Conservation (phyloP, 495 filamentous ascomycete species). For the Jackrogersella minutella region DNA sequence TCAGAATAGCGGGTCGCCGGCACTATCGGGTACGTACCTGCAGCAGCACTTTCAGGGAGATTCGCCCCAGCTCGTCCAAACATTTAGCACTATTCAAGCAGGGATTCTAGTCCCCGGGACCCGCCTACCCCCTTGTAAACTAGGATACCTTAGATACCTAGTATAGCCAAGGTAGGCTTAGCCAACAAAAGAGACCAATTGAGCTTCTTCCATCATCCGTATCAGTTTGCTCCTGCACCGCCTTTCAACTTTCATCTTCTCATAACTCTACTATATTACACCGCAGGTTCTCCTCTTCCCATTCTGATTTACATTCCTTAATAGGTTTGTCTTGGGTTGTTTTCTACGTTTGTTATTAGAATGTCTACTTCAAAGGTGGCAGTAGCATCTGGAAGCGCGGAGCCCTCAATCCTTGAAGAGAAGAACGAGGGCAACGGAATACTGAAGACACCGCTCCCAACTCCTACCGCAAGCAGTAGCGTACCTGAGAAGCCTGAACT, state of each 20-base stretch:
- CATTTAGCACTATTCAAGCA: background rate
- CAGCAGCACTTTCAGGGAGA: background rate
- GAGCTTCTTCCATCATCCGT: background rate
- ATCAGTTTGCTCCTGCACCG: conserved; percentile 4
- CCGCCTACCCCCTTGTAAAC: too few relatives aligned
- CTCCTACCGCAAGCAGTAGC: conserved; percentile 64
- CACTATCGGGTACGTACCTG: background rate
- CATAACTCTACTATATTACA: background rate
- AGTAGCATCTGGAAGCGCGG: conserved; percentile 11
- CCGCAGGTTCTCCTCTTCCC: background rate
- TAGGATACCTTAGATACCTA: too few relatives aligned
- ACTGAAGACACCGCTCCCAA: conserved; percentile 73
- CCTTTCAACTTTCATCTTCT: background rate
- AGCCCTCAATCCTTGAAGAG: conserved; percentile 50
- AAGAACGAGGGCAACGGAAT: conserved; percentile 51
- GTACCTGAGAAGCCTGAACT: conserved; percentile 63
- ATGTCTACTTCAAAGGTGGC: conserved; percentile 46
- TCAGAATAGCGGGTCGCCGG: too few relatives aligned
- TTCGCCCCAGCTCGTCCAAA: background rate
- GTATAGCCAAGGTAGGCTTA: background rate
- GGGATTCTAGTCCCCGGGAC: background rate
- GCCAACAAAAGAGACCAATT: background rate
- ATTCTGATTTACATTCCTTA: background rate
- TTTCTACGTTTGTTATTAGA: background rate
- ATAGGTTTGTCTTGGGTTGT: background rate